These are phyloP conservation scores for Aureobasidium sp. DNA, from an alignment of 2,329 filamentous ascomycete species.

Conservation along the genomic window DNA sequence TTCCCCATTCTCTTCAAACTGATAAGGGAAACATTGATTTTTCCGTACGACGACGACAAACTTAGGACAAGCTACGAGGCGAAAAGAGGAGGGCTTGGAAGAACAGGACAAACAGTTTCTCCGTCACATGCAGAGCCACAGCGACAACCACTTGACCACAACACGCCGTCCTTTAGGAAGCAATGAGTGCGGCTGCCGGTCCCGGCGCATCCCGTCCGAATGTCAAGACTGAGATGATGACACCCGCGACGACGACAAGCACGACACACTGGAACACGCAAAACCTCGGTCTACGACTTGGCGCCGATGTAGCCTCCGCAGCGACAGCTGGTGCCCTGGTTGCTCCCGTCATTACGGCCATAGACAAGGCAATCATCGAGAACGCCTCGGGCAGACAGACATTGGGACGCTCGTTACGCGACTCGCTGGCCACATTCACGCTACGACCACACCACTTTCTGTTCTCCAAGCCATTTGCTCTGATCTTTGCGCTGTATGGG, in stretches of 20 bases:
- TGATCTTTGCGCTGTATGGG: slow-evolving; percentile 66
- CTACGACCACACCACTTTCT: slow-evolving; percentile 54
- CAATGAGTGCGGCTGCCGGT: slow-evolving; percentile 23
- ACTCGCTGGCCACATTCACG: slow-evolving; percentile 50
- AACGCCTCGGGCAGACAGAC: slow-evolving; percentile 64
- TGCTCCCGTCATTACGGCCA: slow-evolving; percentile 76
- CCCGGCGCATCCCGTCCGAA: slow-evolving; percentile 16
- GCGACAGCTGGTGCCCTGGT: slow-evolving; percentile 65
- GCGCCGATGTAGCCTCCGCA: slow-evolving; percentile 61
- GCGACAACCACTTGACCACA: neutral
- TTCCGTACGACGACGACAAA: neutral
- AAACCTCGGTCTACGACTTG: slow-evolving; percentile 58
- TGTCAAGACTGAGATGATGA: neutral
- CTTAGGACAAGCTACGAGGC: neutral
- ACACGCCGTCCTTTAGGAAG: slow-evolving; percentile 16
- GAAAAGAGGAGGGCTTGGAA: neutral
- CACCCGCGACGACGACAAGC: slow-evolving; percentile 10
- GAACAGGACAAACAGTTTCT: neutral
- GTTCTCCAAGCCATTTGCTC: slow-evolving; percentile 56
- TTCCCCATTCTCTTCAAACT: neutral
- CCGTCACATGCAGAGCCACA: slow-evolving; percentile 2
- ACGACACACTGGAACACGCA: slow-evolving; percentile 60
- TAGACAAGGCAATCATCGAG: slow-evolving; percentile 81
- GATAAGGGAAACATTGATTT: neutral
- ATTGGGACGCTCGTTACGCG: slow-evolving; percentile 51